Conservation (phyloP, 1,284 basidiomycete genomes). For the Marasmius fiardii region DNA sequence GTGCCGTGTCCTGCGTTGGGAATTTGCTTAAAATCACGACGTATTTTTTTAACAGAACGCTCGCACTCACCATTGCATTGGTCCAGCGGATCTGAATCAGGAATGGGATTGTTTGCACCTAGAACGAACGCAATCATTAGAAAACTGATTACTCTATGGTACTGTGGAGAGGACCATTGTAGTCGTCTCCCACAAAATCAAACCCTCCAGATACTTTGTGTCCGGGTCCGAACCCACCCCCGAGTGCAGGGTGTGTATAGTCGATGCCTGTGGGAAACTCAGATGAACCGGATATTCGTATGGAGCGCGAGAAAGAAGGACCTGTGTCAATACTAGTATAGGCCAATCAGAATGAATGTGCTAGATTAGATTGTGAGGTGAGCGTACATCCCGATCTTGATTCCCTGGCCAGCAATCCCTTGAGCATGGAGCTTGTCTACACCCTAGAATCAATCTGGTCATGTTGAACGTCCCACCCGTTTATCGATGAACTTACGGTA, state of each 20-base stretch:
- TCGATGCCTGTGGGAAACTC: slow-evolving; percentile 31
- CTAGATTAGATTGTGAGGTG: neutral
- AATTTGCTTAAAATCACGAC: slow-evolving; percentile 15
- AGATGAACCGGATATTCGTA: too few species aligned
- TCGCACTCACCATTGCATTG: slow-evolving; percentile 38
- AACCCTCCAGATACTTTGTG: slow-evolving; percentile 59
- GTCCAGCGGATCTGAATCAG: slow-evolving; percentile 29
- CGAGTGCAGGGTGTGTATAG: slow-evolving; percentile 62
- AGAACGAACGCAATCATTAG: too few species aligned
- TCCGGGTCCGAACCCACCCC: slow-evolving; percentile 59
- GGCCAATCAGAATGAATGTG: slow-evolving; percentile 18
- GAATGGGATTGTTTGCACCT: slow-evolving; percentile 13
- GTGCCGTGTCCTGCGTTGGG: slow-evolving; percentile 50
- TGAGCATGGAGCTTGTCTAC: slow-evolving; percentile 43
- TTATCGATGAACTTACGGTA: slow-evolving; percentile 26
- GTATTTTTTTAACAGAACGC: neutral
- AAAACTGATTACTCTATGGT: neutral
- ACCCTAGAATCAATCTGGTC: slow-evolving; percentile 25
- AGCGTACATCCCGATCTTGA: slow-evolving; percentile 44
- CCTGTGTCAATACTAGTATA: slow-evolving; percentile 30
- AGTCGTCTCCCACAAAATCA: slow-evolving; percentile 48
- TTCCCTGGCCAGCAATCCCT: slow-evolving; percentile 37
- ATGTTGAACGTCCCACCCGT: neutral
- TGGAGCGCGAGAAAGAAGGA: neutral
- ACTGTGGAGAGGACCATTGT: slow-evolving; percentile 13